Conservation (phyloP, 108 stramenopile genomes). For the Asterionellopsis glacialis region DNA sequence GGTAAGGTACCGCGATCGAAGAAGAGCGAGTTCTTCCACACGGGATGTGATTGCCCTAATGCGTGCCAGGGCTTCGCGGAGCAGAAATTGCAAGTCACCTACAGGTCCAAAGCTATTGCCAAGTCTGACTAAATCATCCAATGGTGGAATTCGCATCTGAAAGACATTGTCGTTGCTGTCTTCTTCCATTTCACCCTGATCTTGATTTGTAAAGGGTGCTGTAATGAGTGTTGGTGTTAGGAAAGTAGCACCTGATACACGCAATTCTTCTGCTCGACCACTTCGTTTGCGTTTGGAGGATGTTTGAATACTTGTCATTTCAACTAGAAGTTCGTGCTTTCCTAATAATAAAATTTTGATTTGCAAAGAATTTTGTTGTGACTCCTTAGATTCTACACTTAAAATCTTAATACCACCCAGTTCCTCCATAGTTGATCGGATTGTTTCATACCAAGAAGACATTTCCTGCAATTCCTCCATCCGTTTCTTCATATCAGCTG, state of each 20-base stretch:
- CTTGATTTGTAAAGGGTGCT: conserved; percentile 4
- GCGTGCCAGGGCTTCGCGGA: conserved; percentile 48
- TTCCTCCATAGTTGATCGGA: conserved; percentile 42
- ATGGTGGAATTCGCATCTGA: conserved; percentile 28
- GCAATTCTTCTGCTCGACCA: background rate
- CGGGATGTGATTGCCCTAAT: conserved; percentile 32
- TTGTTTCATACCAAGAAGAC: conserved; percentile 32
- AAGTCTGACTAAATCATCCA: conserved; percentile 40
- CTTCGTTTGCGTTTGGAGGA: background rate
- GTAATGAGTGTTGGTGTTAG: conserved; percentile 25
- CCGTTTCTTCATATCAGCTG: conserved; percentile 23
- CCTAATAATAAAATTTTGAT: conserved; percentile 18
- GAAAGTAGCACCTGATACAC: conserved; percentile 30
- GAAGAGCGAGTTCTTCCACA: conserved; percentile 22
- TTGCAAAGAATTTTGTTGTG: background rate
- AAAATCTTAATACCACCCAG: conserved; percentile 42
- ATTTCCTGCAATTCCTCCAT: conserved; percentile 23
- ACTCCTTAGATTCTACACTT: conserved; percentile 1
- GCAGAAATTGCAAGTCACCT: conserved; percentile 41
- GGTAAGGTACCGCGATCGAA: conserved; percentile 28
- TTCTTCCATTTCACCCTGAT: background rate
- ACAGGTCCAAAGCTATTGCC: conserved; percentile 19
- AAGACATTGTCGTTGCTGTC: conserved; percentile 15
- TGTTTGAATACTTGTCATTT: background rate
- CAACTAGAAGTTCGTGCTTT: conserved; percentile 5